Conservation (phyloP, 2,329 filamentous ascomycete species). For the Blastomyces percursus region DNA sequence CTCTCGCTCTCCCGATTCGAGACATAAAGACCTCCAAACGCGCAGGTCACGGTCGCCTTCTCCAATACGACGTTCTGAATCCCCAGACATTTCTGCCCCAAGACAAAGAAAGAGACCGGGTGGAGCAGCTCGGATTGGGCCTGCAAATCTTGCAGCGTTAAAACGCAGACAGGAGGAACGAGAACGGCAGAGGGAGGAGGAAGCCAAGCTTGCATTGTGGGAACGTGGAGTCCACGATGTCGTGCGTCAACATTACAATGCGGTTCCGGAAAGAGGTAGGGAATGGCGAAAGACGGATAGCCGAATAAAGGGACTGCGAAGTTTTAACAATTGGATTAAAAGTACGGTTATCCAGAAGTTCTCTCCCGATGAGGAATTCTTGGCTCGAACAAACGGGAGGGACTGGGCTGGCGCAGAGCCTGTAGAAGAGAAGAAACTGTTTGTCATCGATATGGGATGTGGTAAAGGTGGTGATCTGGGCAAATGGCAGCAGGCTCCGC, state of each 20-base stretch:
- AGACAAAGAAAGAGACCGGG: conserved; percentile 39
- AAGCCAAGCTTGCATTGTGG: conserved; percentile 26
- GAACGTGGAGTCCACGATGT: conserved; percentile 64
- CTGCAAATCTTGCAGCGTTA: conserved; percentile 29
- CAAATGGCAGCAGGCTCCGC: conserved; percentile 94
- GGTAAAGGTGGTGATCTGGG: conserved; percentile 91
- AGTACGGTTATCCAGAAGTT: conserved; percentile 96
- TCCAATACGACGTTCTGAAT: conserved; percentile 31
- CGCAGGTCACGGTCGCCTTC: conserved; percentile 28
- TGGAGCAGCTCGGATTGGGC: conserved; percentile 33
- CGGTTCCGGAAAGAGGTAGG: conserved; percentile 80
- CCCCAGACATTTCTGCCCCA: conserved; percentile 29
- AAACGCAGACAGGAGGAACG: conserved; percentile 35
- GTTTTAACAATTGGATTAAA: conserved; percentile 99
- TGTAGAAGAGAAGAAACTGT: conserved; percentile 45
- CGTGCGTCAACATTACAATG: conserved; percentile 90
- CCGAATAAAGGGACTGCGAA: conserved; percentile 85
- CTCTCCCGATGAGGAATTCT: conserved; percentile 65
- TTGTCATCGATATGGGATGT: conserved; percentile 88
- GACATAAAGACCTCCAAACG: conserved; percentile 20
- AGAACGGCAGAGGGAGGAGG: conserved; percentile 32
- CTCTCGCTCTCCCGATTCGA: conserved; percentile 17
- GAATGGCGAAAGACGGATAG: conserved; percentile 93
- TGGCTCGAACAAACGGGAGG: conserved; percentile 40
- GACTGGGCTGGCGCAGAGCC: conserved; percentile 32